Evolutionary conservation across 164 flowering plant species (phyloP).

Genomic region (Macadamia tetraphylla): DNA sequence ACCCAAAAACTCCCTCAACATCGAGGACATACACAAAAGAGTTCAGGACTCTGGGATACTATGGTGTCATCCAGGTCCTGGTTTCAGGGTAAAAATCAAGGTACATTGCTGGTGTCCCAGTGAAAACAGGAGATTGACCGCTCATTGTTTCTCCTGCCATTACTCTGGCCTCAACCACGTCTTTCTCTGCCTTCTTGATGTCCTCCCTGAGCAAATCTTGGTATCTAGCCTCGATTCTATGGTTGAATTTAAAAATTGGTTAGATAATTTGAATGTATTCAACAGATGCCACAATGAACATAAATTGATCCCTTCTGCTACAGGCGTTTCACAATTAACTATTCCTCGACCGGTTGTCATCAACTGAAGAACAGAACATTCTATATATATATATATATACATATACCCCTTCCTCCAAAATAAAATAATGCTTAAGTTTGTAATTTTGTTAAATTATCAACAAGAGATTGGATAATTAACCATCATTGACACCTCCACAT

Average conservation of each 20-base stretch:
- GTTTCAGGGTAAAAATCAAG: too few relatives aligned
- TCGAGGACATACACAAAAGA: too few relatives aligned
- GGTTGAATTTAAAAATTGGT: not conserved
- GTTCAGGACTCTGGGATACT: too few relatives aligned
- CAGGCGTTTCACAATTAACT: conserved; percentile 90
- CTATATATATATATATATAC: too few relatives aligned
- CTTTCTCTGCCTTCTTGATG: too few relatives aligned
- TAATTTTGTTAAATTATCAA: not conserved
- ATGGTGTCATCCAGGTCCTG: too few relatives aligned
- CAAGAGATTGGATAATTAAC: not conserved
- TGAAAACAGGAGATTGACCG: too few relatives aligned
- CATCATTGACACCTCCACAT: conserved; percentile 56
- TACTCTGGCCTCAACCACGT: too few relatives aligned
- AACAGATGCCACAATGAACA: conserved; percentile 26
- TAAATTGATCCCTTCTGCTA: conserved; percentile 81
- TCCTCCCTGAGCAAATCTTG: conserved; percentile 46
- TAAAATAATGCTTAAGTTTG: not conserved
- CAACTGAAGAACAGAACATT: conserved; percentile 42
- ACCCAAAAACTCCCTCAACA: too few relatives aligned
- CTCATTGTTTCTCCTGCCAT: too few relatives aligned
- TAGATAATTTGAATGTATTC: conserved; percentile 59
- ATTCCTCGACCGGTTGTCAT: conserved; percentile 97
- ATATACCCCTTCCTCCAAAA: not conserved
- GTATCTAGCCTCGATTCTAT: conserved; percentile 78
- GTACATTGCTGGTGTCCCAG: too few relatives aligned